Evolutionary conservation across 768 basidiomycete species (phyloP), one percentile per base, ranked within the genome.

Genomic region (Lactarius hengduanensis): DNA sequence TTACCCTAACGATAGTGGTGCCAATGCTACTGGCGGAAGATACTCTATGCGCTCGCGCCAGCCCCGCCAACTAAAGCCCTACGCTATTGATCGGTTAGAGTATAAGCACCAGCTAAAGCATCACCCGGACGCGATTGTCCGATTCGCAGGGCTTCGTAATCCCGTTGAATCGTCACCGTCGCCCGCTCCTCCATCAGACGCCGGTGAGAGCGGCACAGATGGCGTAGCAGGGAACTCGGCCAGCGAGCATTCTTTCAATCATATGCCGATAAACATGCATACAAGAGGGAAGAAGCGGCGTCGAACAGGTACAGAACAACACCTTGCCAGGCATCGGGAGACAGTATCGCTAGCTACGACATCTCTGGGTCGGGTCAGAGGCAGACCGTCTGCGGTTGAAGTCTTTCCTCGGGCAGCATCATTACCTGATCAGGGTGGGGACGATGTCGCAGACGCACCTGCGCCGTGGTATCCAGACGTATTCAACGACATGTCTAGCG

Each of bases 71-170:
- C 66, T 86, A 18, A 80, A 83, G 15, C 90, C 90, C 1, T 92
- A 87, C 70, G 80, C 78, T 13, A 80, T 81, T 40, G 89, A 91
- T 65, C 77, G 82, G 60, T 50, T 77, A 13, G 47, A 75, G 43
- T 91, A 91, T 73, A 81, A 83, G 63, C 74, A 75, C 16, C 79
- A 81, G 59, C 74, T 91, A 68, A 79, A 78, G 36, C 69, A 73
- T 0, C 82, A 81, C 67, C 90, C 89, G 3, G 91, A 91, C 26
- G 90, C 90, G 1, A 84, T 91, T 53, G 80, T 92, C 55, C 85
- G 83, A 63, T 63, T 80, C 30, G 75, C 72, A 57, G 80, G 79
- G 71, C 78, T 79, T 41, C 65, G n/a, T 9, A 67, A 45, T 47
- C 26, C 72, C 41, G n/a, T 73, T 68, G 36, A 72, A 63, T 32